phyloP scores from a whole-genome alignment of 345 rosid genomes.

The Reutealis trisperma region DNA sequence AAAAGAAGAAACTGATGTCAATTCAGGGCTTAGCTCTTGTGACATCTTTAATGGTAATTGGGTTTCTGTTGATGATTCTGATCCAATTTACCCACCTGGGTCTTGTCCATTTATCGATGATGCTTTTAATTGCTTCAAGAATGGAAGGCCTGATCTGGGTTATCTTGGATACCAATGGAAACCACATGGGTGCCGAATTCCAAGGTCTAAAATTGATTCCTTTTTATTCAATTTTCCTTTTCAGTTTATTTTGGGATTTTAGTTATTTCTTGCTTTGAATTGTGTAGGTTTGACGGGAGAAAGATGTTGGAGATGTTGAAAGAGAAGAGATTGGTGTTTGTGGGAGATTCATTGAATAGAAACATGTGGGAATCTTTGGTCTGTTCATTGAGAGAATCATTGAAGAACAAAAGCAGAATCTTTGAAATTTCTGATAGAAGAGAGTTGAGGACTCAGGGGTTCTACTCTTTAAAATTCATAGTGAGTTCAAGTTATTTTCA shows the following conservation, averaged over 20 bases:
- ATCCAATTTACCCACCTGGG: conserved; percentile 53
- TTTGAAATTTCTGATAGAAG: conserved; percentile 42
- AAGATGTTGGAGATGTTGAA: conserved; percentile 57
- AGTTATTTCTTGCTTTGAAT: background rate
- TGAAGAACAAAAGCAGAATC: conserved; percentile 50
- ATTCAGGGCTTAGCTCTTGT: conserved; percentile 47
- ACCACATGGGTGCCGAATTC: conserved; percentile 58
- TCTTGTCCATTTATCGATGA: conserved; percentile 61
- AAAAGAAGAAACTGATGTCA: conserved; percentile 26
- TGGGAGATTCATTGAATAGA: conserved; percentile 69
- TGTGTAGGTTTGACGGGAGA: conserved; percentile 56
- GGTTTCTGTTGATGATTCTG: conserved; percentile 48
- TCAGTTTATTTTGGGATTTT: background rate
- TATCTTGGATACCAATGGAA: conserved; percentile 53
- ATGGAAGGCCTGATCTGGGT: conserved; percentile 51
- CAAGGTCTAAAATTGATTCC: conserved; percentile 38
- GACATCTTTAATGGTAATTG: conserved; percentile 64
- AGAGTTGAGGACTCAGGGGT: conserved; percentile 45
- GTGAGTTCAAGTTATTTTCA: conserved; percentile 26
- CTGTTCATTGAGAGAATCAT: conserved; percentile 59
- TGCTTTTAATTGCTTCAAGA: conserved; percentile 59
- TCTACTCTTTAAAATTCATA: conserved; percentile 55
- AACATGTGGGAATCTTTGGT: conserved; percentile 80
- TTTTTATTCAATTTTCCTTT: background rate
- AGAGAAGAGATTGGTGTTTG: conserved; percentile 64